Conservation (phyloP, 768 basidiomycete species). For the Collybia mongolica region DNA sequence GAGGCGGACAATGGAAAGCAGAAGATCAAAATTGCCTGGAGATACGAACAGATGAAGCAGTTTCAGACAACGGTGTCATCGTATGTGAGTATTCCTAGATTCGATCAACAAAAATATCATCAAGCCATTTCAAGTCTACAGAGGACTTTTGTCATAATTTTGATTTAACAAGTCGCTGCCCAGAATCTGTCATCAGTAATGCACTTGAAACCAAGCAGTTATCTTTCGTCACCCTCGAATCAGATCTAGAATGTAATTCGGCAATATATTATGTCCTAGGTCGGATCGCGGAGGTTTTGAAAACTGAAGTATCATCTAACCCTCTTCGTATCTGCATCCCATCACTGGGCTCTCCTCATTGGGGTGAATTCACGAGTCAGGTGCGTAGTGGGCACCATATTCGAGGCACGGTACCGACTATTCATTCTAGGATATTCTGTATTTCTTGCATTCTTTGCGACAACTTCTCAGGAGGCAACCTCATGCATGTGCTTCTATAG, state of each 20-base stretch:
- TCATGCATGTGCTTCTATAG: conserved; percentile 65
- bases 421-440: conserved; percentile 55
- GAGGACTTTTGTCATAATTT: conserved; percentile 70
- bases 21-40: conserved; percentile 94
- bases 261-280: conserved; percentile 19
- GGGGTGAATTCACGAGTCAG: conserved; percentile 62
- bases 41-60: conserved; percentile 91
- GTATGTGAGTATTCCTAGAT: conserved; percentile 37
- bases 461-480: conserved; percentile 54
- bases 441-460: conserved; percentile 72
- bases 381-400: conserved; percentile 35
- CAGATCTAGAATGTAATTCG: conserved; percentile 6
- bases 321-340: conserved; percentile 64
- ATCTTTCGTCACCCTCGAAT: conserved; percentile 13
- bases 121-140: conserved; percentile 34
- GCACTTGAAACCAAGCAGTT: conserved; percentile 40
- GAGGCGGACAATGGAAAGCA: conserved; percentile 36
- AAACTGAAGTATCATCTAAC: conserved; percentile 17
- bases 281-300: conserved; percentile 28
- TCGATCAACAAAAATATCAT: neutral
- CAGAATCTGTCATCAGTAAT: conserved; percentile 44
- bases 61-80: conserved; percentile 82
- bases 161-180: conserved; percentile 68
- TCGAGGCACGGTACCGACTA: neutral
- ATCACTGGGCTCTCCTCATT: conserved; percentile 58